phyloP scores from a whole-genome alignment of 192 early-diverging fungal genomes.

The Dimargaris xerosporica region DNA sequence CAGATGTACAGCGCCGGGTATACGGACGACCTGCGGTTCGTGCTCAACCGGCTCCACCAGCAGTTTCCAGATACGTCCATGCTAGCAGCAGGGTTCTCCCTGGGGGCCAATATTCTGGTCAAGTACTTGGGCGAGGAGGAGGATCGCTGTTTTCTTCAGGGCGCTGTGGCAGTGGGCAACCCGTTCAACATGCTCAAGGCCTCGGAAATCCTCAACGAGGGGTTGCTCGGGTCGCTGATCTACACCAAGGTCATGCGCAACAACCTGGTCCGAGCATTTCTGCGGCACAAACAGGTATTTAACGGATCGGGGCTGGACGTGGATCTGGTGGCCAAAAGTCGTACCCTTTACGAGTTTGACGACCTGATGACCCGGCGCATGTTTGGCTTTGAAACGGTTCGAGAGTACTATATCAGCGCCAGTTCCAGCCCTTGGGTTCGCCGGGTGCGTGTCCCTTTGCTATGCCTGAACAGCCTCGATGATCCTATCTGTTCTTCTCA shows the following conservation, averaged over 20 bases:
- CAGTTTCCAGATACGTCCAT: slow-evolving; percentile 44
- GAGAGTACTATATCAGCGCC: slow-evolving; percentile 63
- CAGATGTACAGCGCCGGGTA: slow-evolving; percentile 69
- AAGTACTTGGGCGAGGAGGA: slow-evolving; percentile 84
- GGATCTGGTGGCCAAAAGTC: slow-evolving; percentile 33
- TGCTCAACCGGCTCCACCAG: slow-evolving; percentile 36
- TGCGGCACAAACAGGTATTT: slow-evolving; percentile 24
- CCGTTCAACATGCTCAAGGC: slow-evolving; percentile 63
- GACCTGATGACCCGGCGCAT: slow-evolving; percentile 48
- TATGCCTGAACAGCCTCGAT: slow-evolving; percentile 74
- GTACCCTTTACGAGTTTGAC: slow-evolving; percentile 70
- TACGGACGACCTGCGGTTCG: slow-evolving; percentile 62
- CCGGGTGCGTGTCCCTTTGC: slow-evolving; percentile 54
- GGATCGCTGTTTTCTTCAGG: slow-evolving; percentile 53
- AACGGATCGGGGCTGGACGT: slow-evolving; percentile 24
- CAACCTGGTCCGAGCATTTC: slow-evolving; percentile 33
- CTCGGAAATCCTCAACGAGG: slow-evolving; percentile 29
- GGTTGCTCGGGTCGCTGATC: slow-evolving; percentile 32
- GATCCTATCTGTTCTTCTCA: slow-evolving; percentile 70
- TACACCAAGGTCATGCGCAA: slow-evolving; percentile 43
- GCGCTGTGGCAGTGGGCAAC: slow-evolving; percentile 66
- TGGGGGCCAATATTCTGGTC: slow-evolving; percentile 84
- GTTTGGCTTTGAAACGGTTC: slow-evolving; percentile 65
- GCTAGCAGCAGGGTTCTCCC: slow-evolving; percentile 72
- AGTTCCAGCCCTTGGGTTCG: slow-evolving; percentile 43